phyloP scores from a whole-genome alignment of 2,329 filamentous ascomycete species.

The Dactylellina sp. region DNA sequence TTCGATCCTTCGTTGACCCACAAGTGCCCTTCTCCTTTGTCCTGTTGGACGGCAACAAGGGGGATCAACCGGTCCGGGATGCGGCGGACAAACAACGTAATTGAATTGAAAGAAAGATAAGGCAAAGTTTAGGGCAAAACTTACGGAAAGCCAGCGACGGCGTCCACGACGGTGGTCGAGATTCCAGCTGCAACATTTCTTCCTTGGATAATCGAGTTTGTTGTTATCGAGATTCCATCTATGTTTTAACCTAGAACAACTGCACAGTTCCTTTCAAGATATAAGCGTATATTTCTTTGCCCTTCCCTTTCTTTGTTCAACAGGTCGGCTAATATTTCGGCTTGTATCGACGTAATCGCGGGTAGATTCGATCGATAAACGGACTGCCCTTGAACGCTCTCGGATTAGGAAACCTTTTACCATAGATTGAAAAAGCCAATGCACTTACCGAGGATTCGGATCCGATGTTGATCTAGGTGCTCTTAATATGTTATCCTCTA shows the following conservation, averaged over 20 bases:
- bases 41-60: conserved; percentile 8
- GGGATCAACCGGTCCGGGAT: conserved; percentile 24
- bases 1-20: conserved; percentile 11
- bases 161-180: conserved; percentile 38
- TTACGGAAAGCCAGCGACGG: conserved; percentile 42
- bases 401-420: conserved; percentile 27
- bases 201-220: conserved; percentile 9
- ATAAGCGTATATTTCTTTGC: neutral
- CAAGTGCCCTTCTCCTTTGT: conserved; percentile 17
- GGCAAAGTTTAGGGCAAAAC: conserved; percentile 11
- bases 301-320: too few relatives aligned
- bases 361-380: conserved; percentile 4
- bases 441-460: too few relatives aligned
- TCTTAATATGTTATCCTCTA: neutral
- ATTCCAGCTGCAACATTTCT: conserved; percentile 52
- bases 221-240: conserved; percentile 54
- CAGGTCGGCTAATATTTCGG: neutral
- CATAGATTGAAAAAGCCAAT: conserved; percentile 1
- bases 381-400: conserved; percentile 8
- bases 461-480: neutral
- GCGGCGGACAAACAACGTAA: conserved; percentile 15
- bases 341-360: conserved; percentile 19
- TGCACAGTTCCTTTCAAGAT: neutral
- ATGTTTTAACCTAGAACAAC: neutral
- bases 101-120: neutral